Base-by-base conservation (phyloP, 2,329 filamentous ascomycete species). In the Paracamarosporium sp. region DNA sequence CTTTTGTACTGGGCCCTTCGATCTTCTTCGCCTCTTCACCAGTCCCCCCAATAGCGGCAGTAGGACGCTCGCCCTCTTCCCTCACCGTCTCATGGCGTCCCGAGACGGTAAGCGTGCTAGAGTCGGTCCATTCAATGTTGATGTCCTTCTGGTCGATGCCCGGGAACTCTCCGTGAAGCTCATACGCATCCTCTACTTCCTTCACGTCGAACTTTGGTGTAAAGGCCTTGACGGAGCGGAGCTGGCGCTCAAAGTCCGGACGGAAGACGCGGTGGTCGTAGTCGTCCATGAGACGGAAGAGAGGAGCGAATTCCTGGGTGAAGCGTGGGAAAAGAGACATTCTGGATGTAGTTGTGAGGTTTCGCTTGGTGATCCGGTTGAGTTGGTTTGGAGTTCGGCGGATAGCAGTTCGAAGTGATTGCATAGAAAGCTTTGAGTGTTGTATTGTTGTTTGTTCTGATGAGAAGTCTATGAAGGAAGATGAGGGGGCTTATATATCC, bases 131-230 rank as follows among this genome's bases (percentile, higher is more conserved):
- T 72, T 94, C 90, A 72, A 94, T 90, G 72, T 84, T 81, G 70
- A 95, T 81, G 69, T 93, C 82, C 67, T 91, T 87, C 79, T 91
- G 90, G 61, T 85, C 85, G 66, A 93, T 82, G 54, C 91, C 91
- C 0, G 91, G 88, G 5, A 94, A 86, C 77, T 94, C 91, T 68
- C 91, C 91, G 68, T 93, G 87, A 20, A 94, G 88, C 77, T 94
- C 88, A 72, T 92, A 94, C 62, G 81, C 75, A 5, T 86, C 78
- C 59, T 84, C 83, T 12, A 84, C 85, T 80, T 95, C 91, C 74
- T 86, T 88, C 60, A 93, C 83, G 69, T 94, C 91, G 71, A 94
- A 94, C 77, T 88, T 90, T 53, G 91, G 91, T 56, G 86, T 84
- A 84, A 92, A 93, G 70, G 85, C 80, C 45, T 80, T 81, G 46